Base-by-base conservation (phyloP, 2,329 filamentous ascomycete species). In the Fusarium haematococcum region DNA sequence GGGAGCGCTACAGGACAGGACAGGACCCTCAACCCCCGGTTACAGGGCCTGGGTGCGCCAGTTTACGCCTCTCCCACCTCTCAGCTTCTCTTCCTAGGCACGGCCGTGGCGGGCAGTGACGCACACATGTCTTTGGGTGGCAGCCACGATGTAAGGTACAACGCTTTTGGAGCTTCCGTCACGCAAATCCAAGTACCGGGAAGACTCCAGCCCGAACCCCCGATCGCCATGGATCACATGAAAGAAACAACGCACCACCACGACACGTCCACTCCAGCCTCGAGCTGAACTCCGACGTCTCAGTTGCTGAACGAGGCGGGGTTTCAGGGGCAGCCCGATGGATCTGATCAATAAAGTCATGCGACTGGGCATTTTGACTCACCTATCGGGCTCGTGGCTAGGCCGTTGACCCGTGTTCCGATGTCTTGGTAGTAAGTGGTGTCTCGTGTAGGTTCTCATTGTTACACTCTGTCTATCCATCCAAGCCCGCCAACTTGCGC, bases 101-200 rank as follows among this genome's bases (percentile, higher is more conserved):
- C 69, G 61, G 67, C 66, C 66, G 69, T 70, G 73, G 73, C 73
- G 63, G 69, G 62, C 69, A 70, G 73, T 75, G 73, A 75, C 73
- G 72, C 73, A 75, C 50, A 52, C 72, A 33, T 70, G 66, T 75
- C 69, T 70, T 33, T 37, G 37, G 50, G 63, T 65, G 65, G 63
- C 72, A 65, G 45, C 50, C 62, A 58, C 41, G 35, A 45, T 50
- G 33, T 37, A 58, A 71, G 52, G 56, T 75, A 75, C 72, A 75
- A 68, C 41, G 13, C 62, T 54, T 63, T 50, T 58, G 48, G 59
- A 54, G 72, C n/a, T 62, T 23, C 18, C 23, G 37, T 41, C 72
- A 64, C 60, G 20, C 41, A 65, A 67, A 57, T 14, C 5, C 45
- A 67, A 73, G 72, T 75, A 75, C 66, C 63, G 66, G 41, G 50